Percentiles rank a stretch among this genome's conserved stretches.
Conservation (phyloP, 192 early-diverging fungal species). For the Chytriomyces sp. region DNA sequence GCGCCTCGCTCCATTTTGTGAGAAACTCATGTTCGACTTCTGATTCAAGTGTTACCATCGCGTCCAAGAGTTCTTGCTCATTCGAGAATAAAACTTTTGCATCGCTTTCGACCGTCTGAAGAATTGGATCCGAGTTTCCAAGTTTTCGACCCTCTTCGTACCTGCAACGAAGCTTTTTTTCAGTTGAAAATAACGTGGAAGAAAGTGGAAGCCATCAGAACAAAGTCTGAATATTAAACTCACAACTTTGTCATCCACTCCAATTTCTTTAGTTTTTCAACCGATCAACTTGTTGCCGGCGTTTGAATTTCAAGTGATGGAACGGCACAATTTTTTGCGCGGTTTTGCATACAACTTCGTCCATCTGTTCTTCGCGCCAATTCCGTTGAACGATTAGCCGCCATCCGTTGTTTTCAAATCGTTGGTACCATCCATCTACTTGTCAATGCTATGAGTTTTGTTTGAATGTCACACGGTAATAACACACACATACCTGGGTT, state of each 20-base stretch:
- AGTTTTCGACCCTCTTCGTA: conserved; percentile 38
- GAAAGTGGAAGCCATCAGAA: too few relatives aligned
- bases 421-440: conserved; percentile 58
- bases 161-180: conserved; percentile 26
- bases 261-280: conserved; percentile 52
- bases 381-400: conserved; percentile 56
- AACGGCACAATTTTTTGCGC: conserved; percentile 40
- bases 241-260: conserved; percentile 62
- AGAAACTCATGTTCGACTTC: conserved; percentile 51
- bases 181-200: too few relatives aligned
- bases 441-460: neutral
- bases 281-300: conserved; percentile 51
- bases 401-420: conserved; percentile 68
- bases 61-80: conserved; percentile 30
- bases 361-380: conserved; percentile 25
- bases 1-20: conserved; percentile 54
- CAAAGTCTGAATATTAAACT: neutral
- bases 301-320: conserved; percentile 53
- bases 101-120: neutral
- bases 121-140: neutral
- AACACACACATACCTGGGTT: neutral
- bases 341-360: conserved; percentile 22
- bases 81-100: neutral
- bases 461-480: neutral
- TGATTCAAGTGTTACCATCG: conserved; percentile 47